Evolutionary conservation across 495 filamentous ascomycete genomes (phyloP).

Genomic region (Aspergillus avenaceus): DNA sequence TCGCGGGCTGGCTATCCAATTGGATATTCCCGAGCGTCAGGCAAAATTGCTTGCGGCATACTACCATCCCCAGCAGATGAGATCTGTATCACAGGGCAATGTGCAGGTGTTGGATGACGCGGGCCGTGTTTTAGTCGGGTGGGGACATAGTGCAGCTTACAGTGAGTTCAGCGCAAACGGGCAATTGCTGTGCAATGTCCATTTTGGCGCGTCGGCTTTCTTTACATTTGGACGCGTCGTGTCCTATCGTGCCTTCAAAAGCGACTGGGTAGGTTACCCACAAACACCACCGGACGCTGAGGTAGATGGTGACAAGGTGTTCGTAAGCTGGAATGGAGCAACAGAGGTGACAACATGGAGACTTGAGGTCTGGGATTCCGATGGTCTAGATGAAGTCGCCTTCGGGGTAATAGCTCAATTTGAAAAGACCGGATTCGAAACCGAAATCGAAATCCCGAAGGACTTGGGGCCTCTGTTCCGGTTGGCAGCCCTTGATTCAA

Average conservation of each 20-base stretch:
- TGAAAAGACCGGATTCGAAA: conserved; percentile 22
- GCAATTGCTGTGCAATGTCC: conserved; percentile 41
- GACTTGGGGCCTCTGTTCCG: conserved; percentile 13
- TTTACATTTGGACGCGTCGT: conserved; percentile 36
- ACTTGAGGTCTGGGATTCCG: conserved; percentile 28
- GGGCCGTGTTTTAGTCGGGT: conserved; percentile 54
- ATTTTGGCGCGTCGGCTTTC: conserved; percentile 33
- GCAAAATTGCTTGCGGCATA: conserved; percentile 24
- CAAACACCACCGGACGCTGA: conserved; percentile 24
- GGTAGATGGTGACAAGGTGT: conserved; percentile 22
- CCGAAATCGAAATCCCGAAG: conserved; percentile 15
- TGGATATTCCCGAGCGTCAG: conserved; percentile 19
- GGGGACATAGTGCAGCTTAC: conserved; percentile 52
- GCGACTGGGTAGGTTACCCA: conserved; percentile 32
- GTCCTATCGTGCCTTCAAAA: conserved; percentile 35
- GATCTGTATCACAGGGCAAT: conserved; percentile 54
- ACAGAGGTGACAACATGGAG: conserved; percentile 39
- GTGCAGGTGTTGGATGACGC: conserved; percentile 48
- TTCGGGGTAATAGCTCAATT: conserved; percentile 7
- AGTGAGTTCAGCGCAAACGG: conserved; percentile 54
- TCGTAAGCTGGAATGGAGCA: conserved; percentile 46
- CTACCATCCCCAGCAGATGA: conserved; percentile 27
- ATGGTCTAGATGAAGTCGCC: conserved; percentile 3
- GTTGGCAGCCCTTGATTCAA: conserved; percentile 17
- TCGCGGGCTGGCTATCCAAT: conserved; percentile 26